phyloP scores from a whole-genome alignment of 2,329 filamentous ascomycete genomes.

The Penicillium paneum region DNA sequence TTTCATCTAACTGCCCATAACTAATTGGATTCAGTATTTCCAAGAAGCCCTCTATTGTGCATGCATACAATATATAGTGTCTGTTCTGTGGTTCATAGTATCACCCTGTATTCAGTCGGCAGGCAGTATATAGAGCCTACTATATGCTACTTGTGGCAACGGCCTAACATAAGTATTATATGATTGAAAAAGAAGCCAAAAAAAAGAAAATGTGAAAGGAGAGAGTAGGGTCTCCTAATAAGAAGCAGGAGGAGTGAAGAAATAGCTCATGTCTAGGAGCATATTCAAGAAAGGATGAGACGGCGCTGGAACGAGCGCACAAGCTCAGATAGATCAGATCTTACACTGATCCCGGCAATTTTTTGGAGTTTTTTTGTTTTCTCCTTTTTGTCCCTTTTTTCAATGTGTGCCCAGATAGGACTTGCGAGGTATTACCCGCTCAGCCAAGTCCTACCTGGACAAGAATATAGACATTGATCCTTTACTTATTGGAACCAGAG shows the following conservation, averaged over 20 bases:
- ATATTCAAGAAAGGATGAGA: neutral
- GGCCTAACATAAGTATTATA: too few relatives aligned
- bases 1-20: neutral
- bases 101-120: too few relatives aligned
- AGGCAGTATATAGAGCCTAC: too few relatives aligned
- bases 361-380: neutral
- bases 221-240: neutral
- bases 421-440: neutral
- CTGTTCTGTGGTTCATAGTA: too few relatives aligned
- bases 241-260: too few relatives aligned
- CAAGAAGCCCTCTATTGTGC: too few relatives aligned
- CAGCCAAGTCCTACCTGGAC: neutral
- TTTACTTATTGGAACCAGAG: too few relatives aligned
- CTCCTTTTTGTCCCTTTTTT: neutral
- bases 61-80: neutral
- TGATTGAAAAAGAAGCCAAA: too few relatives aligned
- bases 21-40: neutral
- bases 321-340: neutral
- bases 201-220: neutral
- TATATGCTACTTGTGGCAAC: too few relatives aligned
- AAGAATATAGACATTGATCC: neutral
- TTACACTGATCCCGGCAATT: neutral
- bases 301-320: neutral
- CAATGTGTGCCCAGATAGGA: neutral
- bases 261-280: too few relatives aligned